These are phyloP conservation scores for Penicillium coffeae DNA, from an alignment of 495 filamentous ascomycete genomes.

Conservation along the genomic window DNA sequence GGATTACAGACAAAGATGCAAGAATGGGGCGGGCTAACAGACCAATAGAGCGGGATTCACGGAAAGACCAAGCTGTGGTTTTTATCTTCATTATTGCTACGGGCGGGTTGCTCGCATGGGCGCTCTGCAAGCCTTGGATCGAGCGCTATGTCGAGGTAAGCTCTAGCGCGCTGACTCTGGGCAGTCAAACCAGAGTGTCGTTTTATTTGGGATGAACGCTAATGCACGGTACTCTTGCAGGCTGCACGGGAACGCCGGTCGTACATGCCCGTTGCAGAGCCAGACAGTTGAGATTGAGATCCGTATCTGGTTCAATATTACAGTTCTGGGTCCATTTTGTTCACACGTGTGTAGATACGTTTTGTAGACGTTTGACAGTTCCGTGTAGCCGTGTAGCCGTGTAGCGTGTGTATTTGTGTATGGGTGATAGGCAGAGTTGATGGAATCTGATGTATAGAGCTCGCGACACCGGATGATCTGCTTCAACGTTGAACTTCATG, in stretches of 20 bases:
- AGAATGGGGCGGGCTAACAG: slow-evolving; percentile 7
- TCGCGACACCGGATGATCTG: too few species aligned
- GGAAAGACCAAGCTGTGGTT: slow-evolving; percentile 87
- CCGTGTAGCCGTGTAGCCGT: too few species aligned
- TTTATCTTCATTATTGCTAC: slow-evolving; percentile 89
- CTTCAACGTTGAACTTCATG: too few species aligned
- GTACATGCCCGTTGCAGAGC: slow-evolving; percentile 41
- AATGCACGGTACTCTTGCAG: slow-evolving; percentile 13
- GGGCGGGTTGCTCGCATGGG: slow-evolving; percentile 76
- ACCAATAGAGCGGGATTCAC: slow-evolving; percentile 69
- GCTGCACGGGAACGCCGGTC: slow-evolving; percentile 42
- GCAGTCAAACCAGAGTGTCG: neutral
- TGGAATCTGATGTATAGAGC: too few species aligned
- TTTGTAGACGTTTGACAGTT: slow-evolving; percentile 4
- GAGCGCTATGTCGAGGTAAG: slow-evolving; percentile 54
- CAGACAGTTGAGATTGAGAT: slow-evolving; percentile 11
- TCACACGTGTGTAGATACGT: neutral
- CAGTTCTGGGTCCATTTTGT: neutral
- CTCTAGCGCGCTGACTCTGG: neutral
- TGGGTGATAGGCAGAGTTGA: too few species aligned
- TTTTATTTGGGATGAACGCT: neutral
- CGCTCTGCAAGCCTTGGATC: slow-evolving; percentile 64
- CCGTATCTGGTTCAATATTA: too few species aligned
- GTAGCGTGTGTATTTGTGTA: too few species aligned
- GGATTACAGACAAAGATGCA: neutral